Percentiles rank a stretch among this genome's conserved stretches.
Conservation (phyloP, 495 filamentous ascomycete genomes). For the Daldinia vernicosa region DNA sequence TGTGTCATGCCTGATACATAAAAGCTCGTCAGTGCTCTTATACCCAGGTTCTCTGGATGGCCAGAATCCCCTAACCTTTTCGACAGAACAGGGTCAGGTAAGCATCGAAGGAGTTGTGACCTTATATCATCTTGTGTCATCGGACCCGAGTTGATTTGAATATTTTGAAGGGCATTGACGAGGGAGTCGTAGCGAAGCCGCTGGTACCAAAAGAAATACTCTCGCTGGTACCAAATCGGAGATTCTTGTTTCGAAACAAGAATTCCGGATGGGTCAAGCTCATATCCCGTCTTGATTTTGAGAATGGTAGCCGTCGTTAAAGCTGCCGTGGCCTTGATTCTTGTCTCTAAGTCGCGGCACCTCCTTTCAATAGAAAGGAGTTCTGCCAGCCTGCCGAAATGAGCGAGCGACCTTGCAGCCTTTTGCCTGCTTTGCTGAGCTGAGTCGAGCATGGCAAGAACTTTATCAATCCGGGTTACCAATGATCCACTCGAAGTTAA, state of each 20-base stretch:
- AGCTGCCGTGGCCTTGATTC: slow-evolving; percentile 13
- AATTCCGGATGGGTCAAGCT: slow-evolving; percentile 17
- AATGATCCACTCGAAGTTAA: slow-evolving; percentile 7
- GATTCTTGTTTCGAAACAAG: slow-evolving; percentile 10
- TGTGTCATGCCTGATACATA: slow-evolving; percentile 8
- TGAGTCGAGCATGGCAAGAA: slow-evolving; percentile 13
- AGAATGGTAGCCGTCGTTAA: slow-evolving; percentile 16
- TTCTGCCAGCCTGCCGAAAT: slow-evolving; percentile 14
- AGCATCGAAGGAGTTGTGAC: slow-evolving; percentile 21
- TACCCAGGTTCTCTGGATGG: slow-evolving; percentile 21
- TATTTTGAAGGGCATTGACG: slow-evolving; percentile 26
- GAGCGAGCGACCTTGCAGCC: background rate
- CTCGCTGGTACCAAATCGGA: background rate
- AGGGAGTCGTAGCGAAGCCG: slow-evolving; percentile 16
- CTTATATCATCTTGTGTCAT: slow-evolving; percentile 31
- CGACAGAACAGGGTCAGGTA: slow-evolving; percentile 23
- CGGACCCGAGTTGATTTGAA: slow-evolving; percentile 19
- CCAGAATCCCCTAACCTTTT: slow-evolving; percentile 27
- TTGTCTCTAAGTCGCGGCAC: slow-evolving; percentile 13
- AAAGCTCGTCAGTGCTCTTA: slow-evolving; percentile 24
- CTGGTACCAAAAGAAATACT: slow-evolving; percentile 4
- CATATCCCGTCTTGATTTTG: slow-evolving; percentile 33
- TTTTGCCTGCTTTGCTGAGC: slow-evolving; percentile 19
- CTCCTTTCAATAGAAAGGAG: slow-evolving; percentile 22
- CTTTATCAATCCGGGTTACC: slow-evolving; percentile 10